Percentiles rank a stretch among this genome's conserved stretches.
phyloP scores from a whole-genome alignment of 2,329 filamentous ascomycete genomes.

The Diaporthe capsici region DNA sequence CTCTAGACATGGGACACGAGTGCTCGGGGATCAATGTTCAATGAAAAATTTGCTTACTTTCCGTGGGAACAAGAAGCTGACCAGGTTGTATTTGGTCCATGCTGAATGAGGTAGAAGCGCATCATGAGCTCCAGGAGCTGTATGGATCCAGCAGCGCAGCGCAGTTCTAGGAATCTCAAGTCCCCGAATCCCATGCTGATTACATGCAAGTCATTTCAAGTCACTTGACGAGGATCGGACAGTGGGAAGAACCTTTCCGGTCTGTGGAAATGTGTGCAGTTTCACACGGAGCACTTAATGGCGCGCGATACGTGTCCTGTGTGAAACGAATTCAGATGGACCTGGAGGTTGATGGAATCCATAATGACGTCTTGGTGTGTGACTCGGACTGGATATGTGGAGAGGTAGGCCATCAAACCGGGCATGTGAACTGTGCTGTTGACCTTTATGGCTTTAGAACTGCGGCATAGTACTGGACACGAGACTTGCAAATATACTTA shows the following conservation, averaged over 20 bases:
- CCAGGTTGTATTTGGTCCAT: neutral
- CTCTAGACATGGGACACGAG: neutral
- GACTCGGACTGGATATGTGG: neutral
- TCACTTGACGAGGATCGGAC: neutral
- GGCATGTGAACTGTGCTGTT: neutral
- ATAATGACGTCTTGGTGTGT: rapidly evolving
- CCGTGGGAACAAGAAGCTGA: neutral
- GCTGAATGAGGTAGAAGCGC: neutral
- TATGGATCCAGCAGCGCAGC: too few relatives aligned
- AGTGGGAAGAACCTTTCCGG: neutral
- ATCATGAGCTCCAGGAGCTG: neutral
- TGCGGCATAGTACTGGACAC: too few relatives aligned
- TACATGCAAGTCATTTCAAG: neutral
- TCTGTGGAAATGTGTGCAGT: neutral
- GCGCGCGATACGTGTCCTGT: neutral
- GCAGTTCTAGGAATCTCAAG: neutral
- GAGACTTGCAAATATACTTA: neutral
- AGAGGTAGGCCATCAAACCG: too few relatives aligned
- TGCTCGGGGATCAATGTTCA: neutral
- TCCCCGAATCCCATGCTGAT: neutral
- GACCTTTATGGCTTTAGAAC: neutral
- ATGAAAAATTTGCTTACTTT: neutral
- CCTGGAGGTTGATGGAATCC: rapidly evolving
- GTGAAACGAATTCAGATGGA: neutral
- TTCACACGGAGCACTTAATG: neutral